Percentiles rank a stretch among this genome's conserved stretches.
phyloP scores from a whole-genome alignment of 164 flowering plant genomes.

The Akebia trifoliata region DNA sequence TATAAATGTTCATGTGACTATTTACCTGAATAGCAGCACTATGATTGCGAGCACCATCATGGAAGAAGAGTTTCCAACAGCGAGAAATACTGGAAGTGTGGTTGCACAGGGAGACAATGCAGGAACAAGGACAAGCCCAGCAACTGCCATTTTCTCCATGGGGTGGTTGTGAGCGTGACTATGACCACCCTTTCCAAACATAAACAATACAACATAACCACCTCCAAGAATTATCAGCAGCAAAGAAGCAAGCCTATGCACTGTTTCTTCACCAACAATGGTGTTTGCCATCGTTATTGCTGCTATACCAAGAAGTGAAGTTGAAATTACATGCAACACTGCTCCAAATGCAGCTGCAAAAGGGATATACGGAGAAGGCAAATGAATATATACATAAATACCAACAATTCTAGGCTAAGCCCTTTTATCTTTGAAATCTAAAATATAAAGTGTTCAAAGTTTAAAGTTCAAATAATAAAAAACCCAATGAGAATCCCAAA shows the following conservation, averaged over 20 bases:
- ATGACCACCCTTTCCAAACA: slow-evolving; percentile 88
- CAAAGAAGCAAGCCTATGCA: slow-evolving; percentile 90
- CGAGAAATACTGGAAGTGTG: slow-evolving; percentile 97
- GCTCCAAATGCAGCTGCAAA: slow-evolving; percentile 97
- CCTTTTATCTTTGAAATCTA: too few relatives aligned
- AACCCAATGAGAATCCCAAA: too few relatives aligned
- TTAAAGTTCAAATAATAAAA: too few relatives aligned
- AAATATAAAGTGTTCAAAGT: too few relatives aligned
- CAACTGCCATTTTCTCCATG: slow-evolving; percentile 99
- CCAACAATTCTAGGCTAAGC: too few relatives aligned
- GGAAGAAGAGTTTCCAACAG: slow-evolving; percentile 94
- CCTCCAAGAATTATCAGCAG: slow-evolving; percentile 89
- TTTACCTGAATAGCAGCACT: slow-evolving; percentile 87
- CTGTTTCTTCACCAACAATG: slow-evolving; percentile 97
- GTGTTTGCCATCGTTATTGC: slow-evolving; percentile 95
- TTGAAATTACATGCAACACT: slow-evolving; percentile 87
- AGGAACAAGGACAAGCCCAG: slow-evolving; percentile 97
- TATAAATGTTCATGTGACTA: too few relatives aligned
- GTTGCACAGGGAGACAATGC: slow-evolving; percentile 99
- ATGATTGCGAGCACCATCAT: slow-evolving; percentile 98
- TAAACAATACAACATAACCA: slow-evolving; percentile 62
- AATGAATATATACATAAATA: too few relatives aligned
- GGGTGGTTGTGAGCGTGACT: slow-evolving; percentile 93
- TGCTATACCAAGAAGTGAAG: slow-evolving; percentile 89
- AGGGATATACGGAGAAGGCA: too few relatives aligned